A percentile compares a stretch with the other conserved stretches of the same genome.
Evolutionary conservation across 768 basidiomycete genomes (phyloP).

Genomic region (Rhodotorula diobovata): DNA sequence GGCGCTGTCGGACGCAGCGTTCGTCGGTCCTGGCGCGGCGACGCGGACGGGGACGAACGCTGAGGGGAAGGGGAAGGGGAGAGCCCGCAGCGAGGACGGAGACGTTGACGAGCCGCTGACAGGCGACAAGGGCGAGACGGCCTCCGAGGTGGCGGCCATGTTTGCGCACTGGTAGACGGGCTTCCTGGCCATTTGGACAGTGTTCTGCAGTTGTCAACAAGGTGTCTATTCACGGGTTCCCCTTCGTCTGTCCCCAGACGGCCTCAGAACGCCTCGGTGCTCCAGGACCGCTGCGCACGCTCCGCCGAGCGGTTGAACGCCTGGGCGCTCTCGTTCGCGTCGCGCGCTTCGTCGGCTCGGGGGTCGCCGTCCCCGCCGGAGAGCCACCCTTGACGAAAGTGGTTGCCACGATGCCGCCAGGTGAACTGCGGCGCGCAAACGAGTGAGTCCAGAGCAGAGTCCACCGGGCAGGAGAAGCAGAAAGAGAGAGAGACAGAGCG

Average conservation of each 20-base stretch:
- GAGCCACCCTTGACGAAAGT: conserved; percentile 25
- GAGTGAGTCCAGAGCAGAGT: no score
- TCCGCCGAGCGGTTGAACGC: background rate
- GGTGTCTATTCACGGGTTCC: background rate
- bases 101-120: background rate
- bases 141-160: background rate
- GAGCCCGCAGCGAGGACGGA: background rate
- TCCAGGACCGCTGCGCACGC: conserved; percentile 14
- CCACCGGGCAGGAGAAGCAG: background rate
- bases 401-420: conserved; percentile 34
- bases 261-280: conserved; percentile 12
- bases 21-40: no score
- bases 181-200: background rate
- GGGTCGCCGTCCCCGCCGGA: conserved; percentile 22
- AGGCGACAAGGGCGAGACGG: conserved; percentile 6
- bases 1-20: background rate
- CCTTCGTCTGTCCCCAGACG: background rate
- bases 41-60: background rate
- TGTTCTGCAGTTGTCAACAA: background rate
- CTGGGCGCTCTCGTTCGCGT: conserved; percentile 14
- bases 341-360: conserved; percentile 18
- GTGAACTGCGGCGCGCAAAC: conserved; percentile 1
- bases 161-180: background rate
- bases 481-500: background rate
- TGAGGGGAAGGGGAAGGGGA: background rate